A percentile compares a stretch with the other conserved stretches of the same genome.
Evolutionary conservation across 345 rosid genomes (phyloP).

Genomic region (Rubroshorea leprosula): DNA sequence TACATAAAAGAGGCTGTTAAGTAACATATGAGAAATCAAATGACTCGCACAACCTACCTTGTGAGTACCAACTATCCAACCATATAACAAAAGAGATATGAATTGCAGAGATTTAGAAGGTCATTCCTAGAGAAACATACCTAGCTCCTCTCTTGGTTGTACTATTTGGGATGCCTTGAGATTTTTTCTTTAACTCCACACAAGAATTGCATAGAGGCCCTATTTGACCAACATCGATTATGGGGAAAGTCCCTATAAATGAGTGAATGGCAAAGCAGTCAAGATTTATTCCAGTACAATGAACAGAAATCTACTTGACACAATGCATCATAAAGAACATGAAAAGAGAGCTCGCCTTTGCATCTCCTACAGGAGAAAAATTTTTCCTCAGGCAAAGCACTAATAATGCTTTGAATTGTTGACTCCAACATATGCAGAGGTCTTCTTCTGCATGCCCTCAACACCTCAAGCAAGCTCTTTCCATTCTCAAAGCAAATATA

Average conservation of each 20-base stretch:
- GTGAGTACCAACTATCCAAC: neutral
- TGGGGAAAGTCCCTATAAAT: constrained; percentile 52
- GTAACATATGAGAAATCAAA: neutral
- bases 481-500: constrained; percentile 98
- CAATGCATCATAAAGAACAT: neutral
- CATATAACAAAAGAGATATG: constrained; percentile 9
- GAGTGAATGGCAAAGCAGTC: constrained; percentile 18
- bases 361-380: constrained; percentile 77
- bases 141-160: constrained; percentile 30
- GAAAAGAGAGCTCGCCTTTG: constrained; percentile 44
- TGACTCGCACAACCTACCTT: neutral
- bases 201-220: constrained; percentile 80
- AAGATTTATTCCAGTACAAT: constrained; percentile 3
- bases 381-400: constrained; percentile 55
- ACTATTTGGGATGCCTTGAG: constrained; percentile 29
- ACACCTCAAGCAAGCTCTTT: constrained; percentile 90
- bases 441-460: constrained; percentile 70
- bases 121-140: constrained; percentile 23
- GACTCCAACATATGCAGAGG: constrained; percentile 73
- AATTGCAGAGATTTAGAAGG: constrained; percentile 5
- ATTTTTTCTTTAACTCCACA: constrained; percentile 37
- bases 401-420: constrained; percentile 48
- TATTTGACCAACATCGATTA: constrained; percentile 55
- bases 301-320: neutral
- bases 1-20: neutral